Conservation (phyloP, 2,329 filamentous ascomycete genomes). For the Delphinella strobiligena region DNA sequence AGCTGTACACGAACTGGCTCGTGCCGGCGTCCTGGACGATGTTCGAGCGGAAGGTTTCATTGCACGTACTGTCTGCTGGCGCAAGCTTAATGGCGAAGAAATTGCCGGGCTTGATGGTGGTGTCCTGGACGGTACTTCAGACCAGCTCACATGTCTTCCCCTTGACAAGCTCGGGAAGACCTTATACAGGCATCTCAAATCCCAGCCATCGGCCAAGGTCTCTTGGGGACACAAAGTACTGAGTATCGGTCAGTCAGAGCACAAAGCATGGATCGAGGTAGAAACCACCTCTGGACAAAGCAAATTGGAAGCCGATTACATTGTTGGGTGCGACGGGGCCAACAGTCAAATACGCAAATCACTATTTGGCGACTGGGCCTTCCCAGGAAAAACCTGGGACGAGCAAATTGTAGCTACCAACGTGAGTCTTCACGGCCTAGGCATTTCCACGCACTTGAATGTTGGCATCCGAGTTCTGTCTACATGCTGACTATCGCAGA, state of each 20-base stretch:
- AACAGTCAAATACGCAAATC: constrained; percentile 13
- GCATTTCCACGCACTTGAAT: background rate
- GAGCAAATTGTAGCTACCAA: constrained; percentile 12
- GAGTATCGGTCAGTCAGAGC: constrained; percentile 15
- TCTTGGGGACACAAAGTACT: constrained; percentile 16
- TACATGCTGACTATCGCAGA: constrained; percentile 1
- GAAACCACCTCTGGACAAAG: constrained; percentile 12
- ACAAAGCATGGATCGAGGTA: constrained; percentile 16
- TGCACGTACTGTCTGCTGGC: constrained; percentile 17
- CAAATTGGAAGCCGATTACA: constrained; percentile 11
- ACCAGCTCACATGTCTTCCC: constrained; percentile 11
- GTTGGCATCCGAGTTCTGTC: too few relatives aligned
- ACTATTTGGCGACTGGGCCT: constrained; percentile 14
- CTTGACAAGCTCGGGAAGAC: constrained; percentile 16
- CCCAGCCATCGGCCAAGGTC: constrained; percentile 10
- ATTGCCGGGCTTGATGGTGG: constrained; percentile 16
- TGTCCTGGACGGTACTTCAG: constrained; percentile 14
- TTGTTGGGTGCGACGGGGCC: constrained; percentile 15
- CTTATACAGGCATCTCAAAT: constrained; percentile 6
- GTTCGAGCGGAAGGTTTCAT: constrained; percentile 16
- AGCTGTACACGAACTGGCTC: constrained; percentile 26
- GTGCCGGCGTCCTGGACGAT: constrained; percentile 24
- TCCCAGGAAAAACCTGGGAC: constrained; percentile 13
- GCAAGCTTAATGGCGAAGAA: constrained; percentile 16
- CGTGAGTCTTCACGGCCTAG: constrained; percentile 1